Percentiles rank a stretch among this genome's conserved stretches.
These are phyloP conservation scores for Hordeum marinum DNA, from an alignment of 176 grass and related monocot genomes.

Conservation along the genomic window DNA sequence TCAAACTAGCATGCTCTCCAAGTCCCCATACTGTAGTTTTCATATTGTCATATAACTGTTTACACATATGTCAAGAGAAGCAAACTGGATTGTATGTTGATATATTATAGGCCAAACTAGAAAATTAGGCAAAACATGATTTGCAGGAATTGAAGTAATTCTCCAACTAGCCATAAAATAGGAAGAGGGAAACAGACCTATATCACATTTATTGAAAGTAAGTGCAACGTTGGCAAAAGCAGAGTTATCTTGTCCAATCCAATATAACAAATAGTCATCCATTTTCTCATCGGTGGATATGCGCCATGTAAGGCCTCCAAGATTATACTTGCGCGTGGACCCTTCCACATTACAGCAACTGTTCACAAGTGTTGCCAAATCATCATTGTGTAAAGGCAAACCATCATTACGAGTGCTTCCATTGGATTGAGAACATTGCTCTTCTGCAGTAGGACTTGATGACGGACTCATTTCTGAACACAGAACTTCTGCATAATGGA, in stretches of 20 bases:
- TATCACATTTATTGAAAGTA: constrained; percentile 92
- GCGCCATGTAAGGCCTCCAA: constrained; percentile 76
- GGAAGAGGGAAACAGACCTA: constrained; percentile 46
- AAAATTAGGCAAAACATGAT: not conserved
- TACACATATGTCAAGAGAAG: not conserved
- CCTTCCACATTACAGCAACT: constrained; percentile 33
- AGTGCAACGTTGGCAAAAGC: constrained; percentile 87
- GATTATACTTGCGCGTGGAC: constrained; percentile 36
- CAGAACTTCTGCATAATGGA: constrained; percentile 56
- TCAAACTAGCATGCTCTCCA: not conserved
- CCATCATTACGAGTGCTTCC: not conserved
- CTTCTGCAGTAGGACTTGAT: constrained; percentile 30
- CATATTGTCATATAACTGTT: not conserved
- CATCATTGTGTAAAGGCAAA: constrained; percentile 18
- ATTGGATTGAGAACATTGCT: constrained; percentile 7
- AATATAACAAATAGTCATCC: constrained; percentile 79
- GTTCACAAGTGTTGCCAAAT: constrained; percentile 31
- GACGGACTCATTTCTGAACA: constrained; percentile 68
- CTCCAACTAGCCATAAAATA: not conserved
- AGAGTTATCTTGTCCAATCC: constrained; percentile 78
- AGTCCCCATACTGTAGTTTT: not conserved
- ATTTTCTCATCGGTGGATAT: constrained; percentile 51
- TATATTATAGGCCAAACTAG: not conserved
- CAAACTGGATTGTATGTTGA: not conserved
- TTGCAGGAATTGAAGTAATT: not conserved